These are phyloP conservation scores for Colletotrichum viniferum DNA, from an alignment of 2,329 filamentous ascomycete species.

Conservation along the genomic window DNA sequence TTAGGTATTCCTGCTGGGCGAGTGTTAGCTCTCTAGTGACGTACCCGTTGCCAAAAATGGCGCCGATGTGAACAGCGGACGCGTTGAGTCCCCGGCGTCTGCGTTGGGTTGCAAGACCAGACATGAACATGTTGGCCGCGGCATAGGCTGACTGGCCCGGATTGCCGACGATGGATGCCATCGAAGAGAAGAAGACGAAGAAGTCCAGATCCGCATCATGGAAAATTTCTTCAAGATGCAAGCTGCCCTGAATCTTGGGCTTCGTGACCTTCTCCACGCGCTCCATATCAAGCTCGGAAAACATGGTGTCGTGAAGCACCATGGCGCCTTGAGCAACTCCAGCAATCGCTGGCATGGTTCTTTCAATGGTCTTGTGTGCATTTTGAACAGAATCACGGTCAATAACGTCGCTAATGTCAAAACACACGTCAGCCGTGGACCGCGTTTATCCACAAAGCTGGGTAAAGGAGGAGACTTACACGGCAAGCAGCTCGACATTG, in stretches of 20 bases:
- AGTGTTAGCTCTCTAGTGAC: slow-evolving; percentile 26
- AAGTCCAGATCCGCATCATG: slow-evolving; percentile 31
- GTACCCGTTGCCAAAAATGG: slow-evolving; percentile 45
- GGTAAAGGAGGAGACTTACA: slow-evolving; percentile 20
- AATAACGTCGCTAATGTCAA: slow-evolving; percentile 4
- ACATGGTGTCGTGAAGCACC: slow-evolving; percentile 31
- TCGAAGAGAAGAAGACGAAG: slow-evolving; percentile 39
- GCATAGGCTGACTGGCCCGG: slow-evolving; percentile 48
- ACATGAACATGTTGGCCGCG: slow-evolving; percentile 47
- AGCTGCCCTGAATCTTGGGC: slow-evolving; percentile 38
- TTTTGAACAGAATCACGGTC: neutral
- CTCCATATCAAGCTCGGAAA: slow-evolving; percentile 29
- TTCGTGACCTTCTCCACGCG: slow-evolving; percentile 26
- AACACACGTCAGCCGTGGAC: neutral
- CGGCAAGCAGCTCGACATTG: slow-evolving; percentile 28
- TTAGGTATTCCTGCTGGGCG: neutral
- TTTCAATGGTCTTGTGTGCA: neutral
- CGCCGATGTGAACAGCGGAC: slow-evolving; percentile 40
- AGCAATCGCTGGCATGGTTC: slow-evolving; percentile 26
- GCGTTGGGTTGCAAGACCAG: slow-evolving; percentile 38
- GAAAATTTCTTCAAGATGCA: slow-evolving; percentile 32
- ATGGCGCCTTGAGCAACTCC: slow-evolving; percentile 46
- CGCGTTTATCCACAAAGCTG: rapidly evolving
- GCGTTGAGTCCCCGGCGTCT: slow-evolving; percentile 38
- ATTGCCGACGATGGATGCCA: slow-evolving; percentile 30